These are phyloP conservation scores for Aphanomyces cochlioides DNA, from an alignment of 352 stramenopile species.

Conservation along the genomic window DNA sequence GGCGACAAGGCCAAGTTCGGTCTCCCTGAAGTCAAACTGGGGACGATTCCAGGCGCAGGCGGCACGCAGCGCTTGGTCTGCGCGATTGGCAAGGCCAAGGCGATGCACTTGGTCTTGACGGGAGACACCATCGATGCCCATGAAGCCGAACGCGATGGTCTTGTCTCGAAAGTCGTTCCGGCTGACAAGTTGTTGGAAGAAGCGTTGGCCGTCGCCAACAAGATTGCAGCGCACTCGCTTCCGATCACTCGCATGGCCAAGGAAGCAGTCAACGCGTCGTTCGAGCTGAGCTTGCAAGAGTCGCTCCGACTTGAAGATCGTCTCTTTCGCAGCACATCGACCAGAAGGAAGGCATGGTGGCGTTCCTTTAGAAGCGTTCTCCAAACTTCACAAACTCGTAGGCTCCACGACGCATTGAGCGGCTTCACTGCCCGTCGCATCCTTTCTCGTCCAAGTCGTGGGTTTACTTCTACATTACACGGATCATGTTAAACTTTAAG, in stretches of 20 bases:
- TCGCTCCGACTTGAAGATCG: slow-evolving; percentile 95
- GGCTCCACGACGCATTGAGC: slow-evolving; percentile 20
- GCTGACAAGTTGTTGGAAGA: slow-evolving; percentile 87
- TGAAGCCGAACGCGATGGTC: slow-evolving; percentile 90
- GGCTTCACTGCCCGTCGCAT: no score
- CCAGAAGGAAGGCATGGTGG: slow-evolving; percentile 94
- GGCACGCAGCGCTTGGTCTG: slow-evolving; percentile 96
- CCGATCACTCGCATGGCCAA: slow-evolving; percentile 95
- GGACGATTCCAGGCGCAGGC: slow-evolving; percentile 94
- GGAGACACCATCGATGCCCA: slow-evolving; percentile 95
- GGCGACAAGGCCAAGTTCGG: slow-evolving; percentile 96
- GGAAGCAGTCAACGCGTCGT: slow-evolving; percentile 92
- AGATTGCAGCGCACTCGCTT: slow-evolving; percentile 95
- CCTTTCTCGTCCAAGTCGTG: no score
- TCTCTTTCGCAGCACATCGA: slow-evolving; percentile 97
- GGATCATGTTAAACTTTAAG: background rate
- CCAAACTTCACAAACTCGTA: slow-evolving; percentile 94
- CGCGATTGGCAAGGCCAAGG: slow-evolving; percentile 97
- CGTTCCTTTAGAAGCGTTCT: slow-evolving; percentile 97
- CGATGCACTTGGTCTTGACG: slow-evolving; percentile 98
- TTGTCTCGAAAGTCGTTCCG: slow-evolving; percentile 92
- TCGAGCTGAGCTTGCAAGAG: slow-evolving; percentile 92
- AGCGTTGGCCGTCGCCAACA: slow-evolving; percentile 93
- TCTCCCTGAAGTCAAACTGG: slow-evolving; percentile 98
- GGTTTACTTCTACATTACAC: background rate